These are phyloP conservation scores for Avicennia marina DNA, from an alignment of 257 asterid species.

Conservation along the genomic window DNA sequence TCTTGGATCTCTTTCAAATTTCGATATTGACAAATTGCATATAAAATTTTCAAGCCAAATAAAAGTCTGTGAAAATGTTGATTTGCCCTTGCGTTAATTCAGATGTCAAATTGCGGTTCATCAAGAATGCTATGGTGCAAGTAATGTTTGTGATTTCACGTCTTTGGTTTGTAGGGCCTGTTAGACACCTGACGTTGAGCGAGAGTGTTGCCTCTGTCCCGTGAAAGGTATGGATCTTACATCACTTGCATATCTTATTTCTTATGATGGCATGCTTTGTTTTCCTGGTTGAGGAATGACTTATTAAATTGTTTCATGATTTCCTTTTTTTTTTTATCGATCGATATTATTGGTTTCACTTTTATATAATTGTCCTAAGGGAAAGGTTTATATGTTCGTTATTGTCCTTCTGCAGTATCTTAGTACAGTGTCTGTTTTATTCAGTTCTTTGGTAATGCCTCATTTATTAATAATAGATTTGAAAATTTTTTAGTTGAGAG, in stretches of 20 bases:
- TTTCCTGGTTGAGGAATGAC: conserved; percentile 9
- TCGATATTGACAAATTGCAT: too few relatives aligned
- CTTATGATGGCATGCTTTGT: not conserved
- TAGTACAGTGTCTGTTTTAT: not conserved
- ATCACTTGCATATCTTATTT: not conserved
- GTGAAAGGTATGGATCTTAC: conserved; percentile 65
- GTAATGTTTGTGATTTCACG: conserved; percentile 84
- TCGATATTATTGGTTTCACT: not conserved
- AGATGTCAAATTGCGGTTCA: conserved; percentile 99
- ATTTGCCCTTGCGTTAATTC: conserved; percentile 20
- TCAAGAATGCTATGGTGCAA: conserved; percentile 99
- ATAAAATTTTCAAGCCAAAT: too few relatives aligned
- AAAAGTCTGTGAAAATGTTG: not conserved
- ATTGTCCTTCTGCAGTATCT: too few relatives aligned
- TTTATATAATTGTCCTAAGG: conserved; percentile 1
- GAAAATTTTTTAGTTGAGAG: conserved; percentile 7
- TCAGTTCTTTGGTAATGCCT: too few relatives aligned
- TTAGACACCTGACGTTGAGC: conserved; percentile 92
- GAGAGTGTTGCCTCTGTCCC: conserved; percentile 98
- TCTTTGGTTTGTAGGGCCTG: conserved; percentile 98
- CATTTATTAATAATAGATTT: conserved; percentile 1
- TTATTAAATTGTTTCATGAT: not conserved
- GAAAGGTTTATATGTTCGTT: not conserved
- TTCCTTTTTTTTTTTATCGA: not conserved
- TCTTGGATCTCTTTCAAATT: too few relatives aligned